Conservation (phyloP, 176 grass and related monocot genomes). For the Echinochloa phyllopogon region DNA sequence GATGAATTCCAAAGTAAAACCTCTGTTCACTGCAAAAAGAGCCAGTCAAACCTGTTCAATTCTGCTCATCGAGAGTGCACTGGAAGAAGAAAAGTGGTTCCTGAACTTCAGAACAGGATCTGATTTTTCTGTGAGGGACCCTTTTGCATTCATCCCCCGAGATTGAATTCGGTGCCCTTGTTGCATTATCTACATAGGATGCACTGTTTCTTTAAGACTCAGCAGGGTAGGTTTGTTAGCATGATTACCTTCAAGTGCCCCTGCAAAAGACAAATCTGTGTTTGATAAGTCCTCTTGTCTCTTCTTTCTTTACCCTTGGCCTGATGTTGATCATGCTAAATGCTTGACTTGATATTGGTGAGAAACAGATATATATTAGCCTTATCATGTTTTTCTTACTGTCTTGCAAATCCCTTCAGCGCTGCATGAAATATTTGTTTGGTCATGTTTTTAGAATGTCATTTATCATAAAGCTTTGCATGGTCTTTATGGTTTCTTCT, state of each 20-base stretch:
- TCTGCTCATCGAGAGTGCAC: not conserved
- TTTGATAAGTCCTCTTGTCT: not conserved
- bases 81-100: not conserved
- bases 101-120: not conserved
- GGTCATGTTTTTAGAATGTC: not conserved
- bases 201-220: not conserved
- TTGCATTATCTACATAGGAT: not conserved
- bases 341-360: not conserved
- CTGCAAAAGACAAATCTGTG: not conserved
- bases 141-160: not conserved
- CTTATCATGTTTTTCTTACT: not conserved
- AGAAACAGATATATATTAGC: not conserved
- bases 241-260: not conserved
- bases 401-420: not conserved
- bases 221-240: not conserved
- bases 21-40: not conserved
- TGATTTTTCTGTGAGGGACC: slow-evolving; percentile 1
- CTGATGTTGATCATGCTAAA: not conserved
- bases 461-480: not conserved
- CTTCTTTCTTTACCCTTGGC: not conserved
- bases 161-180: not conserved
- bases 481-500: not conserved
- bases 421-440: not conserved
- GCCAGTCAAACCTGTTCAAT: not conserved
- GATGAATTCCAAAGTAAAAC: not conserved